phyloP scores from a whole-genome alignment of 768 basidiomycete species.

The Botryobasidium botryosum region DNA sequence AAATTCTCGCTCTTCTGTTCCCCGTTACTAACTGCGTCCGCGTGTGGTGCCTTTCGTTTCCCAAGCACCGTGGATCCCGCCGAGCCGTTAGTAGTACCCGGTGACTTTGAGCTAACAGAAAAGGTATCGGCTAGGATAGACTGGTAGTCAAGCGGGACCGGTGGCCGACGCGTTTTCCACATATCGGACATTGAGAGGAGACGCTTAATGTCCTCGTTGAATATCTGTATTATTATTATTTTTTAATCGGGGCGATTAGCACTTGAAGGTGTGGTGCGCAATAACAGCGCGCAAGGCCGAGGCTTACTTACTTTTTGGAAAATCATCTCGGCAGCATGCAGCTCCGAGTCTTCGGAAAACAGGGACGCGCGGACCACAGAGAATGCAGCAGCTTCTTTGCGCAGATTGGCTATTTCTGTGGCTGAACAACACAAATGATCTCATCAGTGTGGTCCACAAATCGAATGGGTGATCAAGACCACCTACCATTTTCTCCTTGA shows the following conservation, averaged over 20 bases:
- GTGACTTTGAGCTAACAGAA: no score
- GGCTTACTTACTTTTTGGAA: constrained; percentile 70
- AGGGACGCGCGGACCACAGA: constrained; percentile 57
- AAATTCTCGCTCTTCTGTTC: neutral
- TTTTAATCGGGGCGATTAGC: neutral
- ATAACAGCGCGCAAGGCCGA: neutral
- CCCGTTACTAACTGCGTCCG: no score
- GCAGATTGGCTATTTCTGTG: constrained; percentile 75
- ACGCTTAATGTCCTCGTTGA: constrained; percentile 71
- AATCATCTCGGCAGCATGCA: constrained; percentile 35
- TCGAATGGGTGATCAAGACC: neutral
- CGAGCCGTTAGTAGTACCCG: no score
- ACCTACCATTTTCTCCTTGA: constrained; percentile 79
- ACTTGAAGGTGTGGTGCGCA: neutral
- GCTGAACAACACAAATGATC: constrained; percentile 28
- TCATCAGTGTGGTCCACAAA: neutral
- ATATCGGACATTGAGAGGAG: constrained; percentile 88
- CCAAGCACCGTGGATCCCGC: constrained; percentile 2
- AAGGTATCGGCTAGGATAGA: constrained; percentile 40
- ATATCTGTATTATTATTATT: constrained; percentile 39
- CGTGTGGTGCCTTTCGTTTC: constrained; percentile 11
- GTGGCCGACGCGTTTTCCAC: constrained; percentile 86
- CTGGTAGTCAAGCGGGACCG: constrained; percentile 71
- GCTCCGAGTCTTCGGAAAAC: constrained; percentile 19
- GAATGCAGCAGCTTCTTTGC: constrained; percentile 83